Base-by-base conservation (phyloP, 202 grass and related monocot genomes). In the Elaeis oleifera region DNA sequence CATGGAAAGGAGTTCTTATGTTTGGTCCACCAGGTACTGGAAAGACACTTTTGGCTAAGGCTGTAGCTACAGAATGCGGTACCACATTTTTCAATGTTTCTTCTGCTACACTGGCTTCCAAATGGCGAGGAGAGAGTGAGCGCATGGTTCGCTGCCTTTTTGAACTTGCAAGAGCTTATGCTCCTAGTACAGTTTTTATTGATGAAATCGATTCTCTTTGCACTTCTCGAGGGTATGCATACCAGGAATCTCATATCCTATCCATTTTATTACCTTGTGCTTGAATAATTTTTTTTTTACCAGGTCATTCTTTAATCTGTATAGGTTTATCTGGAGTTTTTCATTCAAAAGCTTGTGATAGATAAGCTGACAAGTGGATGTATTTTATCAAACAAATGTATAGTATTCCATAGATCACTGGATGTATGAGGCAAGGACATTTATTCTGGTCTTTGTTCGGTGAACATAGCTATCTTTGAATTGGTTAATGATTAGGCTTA, bases 41-140 rank as follows among this genome's bases (percentile, higher is more conserved):
- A 71, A 99, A 99, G 62, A 92, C 94, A 26, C 88, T 99, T 68
- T 78, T 99, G 70, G 94, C 94, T 23, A 99, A 99, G 82, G 94
- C 88, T 61, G 94, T 99, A 51, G 94, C 94, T 58, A 99, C 94
- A 66, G 94, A 99, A 82, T 99, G 94, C 71, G 94, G 94, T 28
- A 99, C 94, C 31, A 99, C 94, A 51, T 99, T 99, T 62, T 99
- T 99, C 54, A 99, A 99, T 78, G 94, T 99, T 77, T 99, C 94
- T 28, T 99, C 94, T 64, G 94, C 94, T 58, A 99, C 94, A 55
- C 31, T 99, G 77, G 94, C 94, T 72, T 99, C 94, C 15, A 99
- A 99, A 84, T 99, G 94, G 94, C 84, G 94, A 4, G 88, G 94
- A 49, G 94, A 99, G 65, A 99, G 94, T 81, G 94, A 97, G 68